Base-by-base conservation (phyloP, 495 filamentous ascomycete genomes). In the Aspergillus olivimuriae region DNA sequence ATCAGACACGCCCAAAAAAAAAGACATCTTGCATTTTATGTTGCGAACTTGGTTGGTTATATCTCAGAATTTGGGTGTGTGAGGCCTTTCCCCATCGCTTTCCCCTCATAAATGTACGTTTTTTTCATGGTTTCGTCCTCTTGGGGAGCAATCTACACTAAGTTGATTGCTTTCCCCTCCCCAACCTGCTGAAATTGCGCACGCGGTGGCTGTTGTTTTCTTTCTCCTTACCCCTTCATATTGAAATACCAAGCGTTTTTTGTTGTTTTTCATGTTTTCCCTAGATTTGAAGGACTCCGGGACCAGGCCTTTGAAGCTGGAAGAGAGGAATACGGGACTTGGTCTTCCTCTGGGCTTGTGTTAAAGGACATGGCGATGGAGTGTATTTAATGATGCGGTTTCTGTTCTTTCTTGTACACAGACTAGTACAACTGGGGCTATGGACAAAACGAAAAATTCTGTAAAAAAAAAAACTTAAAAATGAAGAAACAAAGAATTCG, bases 31-130 rank as follows among this genome's bases (percentile, higher is more conserved):
- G 59, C 62, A 63, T 56, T 42, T 57, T 58, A 61, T 43, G 53
- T 63, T 54, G 57, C 54, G 54, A 55, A 66, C 57, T 59, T 65
- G 63, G 61, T 65, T 69, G 60, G 58, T 66, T 66, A 69, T 67
- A 58, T 57, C 48, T 56, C 56, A 61, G 50, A 54, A 62, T 66
- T 49, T 64, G 60, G 59, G 64, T 56, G 41, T 50, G 46, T 51
- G 34, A 49, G 57, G 61, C 61, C 57, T 48, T 50, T 33, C 30
- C 44, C 43, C 41, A 30, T 44, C 43, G 15, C 55, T 55, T 54
- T 49, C 41, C 31, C 32, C 52, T n/a, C 38, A 20, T 50, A 23
- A 47, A 56, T 58, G 52, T 56, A 51, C 45, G 50, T 53, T 57
- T 47, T 51, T 39, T 34, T 26, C 23, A n/a, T 22, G 8, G 44